Percentiles rank a stretch among this genome's conserved stretches.
These are phyloP conservation scores for Physcia stellaris DNA, from an alignment of 495 filamentous ascomycete genomes.

Conservation along the genomic window DNA sequence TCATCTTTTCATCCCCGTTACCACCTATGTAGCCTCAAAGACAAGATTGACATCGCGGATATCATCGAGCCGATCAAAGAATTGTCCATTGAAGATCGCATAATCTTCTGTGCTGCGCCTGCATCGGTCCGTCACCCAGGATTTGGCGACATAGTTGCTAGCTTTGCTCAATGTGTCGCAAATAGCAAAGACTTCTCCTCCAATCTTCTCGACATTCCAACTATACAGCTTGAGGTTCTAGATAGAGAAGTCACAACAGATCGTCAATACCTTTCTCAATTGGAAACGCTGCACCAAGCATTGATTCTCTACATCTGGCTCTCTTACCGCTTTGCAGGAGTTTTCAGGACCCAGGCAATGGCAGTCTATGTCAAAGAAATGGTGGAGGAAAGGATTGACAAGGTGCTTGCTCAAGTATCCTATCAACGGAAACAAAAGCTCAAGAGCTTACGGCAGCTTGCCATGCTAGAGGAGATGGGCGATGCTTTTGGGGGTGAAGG, in stretches of 20 bases:
- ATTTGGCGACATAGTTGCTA: slow-evolving; percentile 29
- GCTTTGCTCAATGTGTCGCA: slow-evolving; percentile 55
- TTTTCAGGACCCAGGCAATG: slow-evolving; percentile 65
- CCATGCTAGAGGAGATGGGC: too few species aligned
- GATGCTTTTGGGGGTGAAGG: slow-evolving; percentile 41
- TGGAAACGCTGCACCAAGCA: slow-evolving; percentile 70
- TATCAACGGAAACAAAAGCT: slow-evolving; percentile 32
- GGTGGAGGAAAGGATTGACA: slow-evolving; percentile 65
- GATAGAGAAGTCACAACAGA: slow-evolving; percentile 32
- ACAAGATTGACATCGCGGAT: slow-evolving; percentile 50
- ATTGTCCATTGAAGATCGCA: slow-evolving; percentile 55
- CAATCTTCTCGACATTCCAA: slow-evolving; percentile 47
- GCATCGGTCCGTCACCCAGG: slow-evolving; percentile 22
- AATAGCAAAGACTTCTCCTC: slow-evolving; percentile 47
- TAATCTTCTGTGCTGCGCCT: slow-evolving; percentile 64
- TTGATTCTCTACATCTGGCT: slow-evolving; percentile 85
- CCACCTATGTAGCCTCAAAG: slow-evolving; percentile 50
- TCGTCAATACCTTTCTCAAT: slow-evolving; percentile 40
- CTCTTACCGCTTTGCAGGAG: slow-evolving; percentile 52
- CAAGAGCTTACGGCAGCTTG: too few species aligned
- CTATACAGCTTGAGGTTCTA: slow-evolving; percentile 54
- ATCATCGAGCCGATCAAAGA: slow-evolving; percentile 49
- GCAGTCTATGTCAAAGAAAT: slow-evolving; percentile 68
- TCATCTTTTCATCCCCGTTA: slow-evolving; percentile 47
- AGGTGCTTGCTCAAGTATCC: slow-evolving; percentile 43